Percentiles rank a stretch among this genome's conserved stretches.
phyloP scores from a whole-genome alignment of 1,284 basidiomycete genomes.

The Tylopilus sp. region DNA sequence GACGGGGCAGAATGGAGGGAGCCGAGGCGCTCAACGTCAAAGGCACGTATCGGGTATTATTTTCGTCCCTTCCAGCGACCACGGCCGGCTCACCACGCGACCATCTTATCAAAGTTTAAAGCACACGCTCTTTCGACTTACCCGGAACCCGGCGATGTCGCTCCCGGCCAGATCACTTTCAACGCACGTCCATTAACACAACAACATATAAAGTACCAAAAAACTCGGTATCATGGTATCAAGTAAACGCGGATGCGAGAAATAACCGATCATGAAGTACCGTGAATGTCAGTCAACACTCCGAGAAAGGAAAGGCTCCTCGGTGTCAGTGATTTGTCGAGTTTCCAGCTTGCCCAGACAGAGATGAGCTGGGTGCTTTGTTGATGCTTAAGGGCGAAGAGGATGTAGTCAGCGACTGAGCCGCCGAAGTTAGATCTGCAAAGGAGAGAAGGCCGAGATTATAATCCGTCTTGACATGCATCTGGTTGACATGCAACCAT shows the following conservation, averaged over 20 bases:
- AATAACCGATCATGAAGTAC: background rate
- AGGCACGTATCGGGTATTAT: conserved; percentile 1
- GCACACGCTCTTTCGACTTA: background rate
- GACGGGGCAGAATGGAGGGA: conserved; percentile 7
- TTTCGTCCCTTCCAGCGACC: conserved; percentile 4
- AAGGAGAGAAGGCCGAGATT: conserved; percentile 18
- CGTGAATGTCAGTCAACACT: too few relatives aligned
- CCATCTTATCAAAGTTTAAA: background rate
- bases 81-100: background rate
- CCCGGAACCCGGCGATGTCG: conserved; percentile 3
- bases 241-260: background rate
- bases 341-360: conserved; percentile 7
- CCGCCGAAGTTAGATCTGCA: conserved; percentile 19
- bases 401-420: conserved; percentile 13
- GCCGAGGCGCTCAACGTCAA: background rate
- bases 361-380: background rate
- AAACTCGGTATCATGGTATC: conserved; percentile 11
- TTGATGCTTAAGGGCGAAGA: background rate
- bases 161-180: background rate
- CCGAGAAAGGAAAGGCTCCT: background rate
- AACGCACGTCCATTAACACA: background rate
- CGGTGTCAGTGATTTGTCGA: conserved; percentile 3
- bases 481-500: conserved; percentile 53
- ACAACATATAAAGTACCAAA: background rate
- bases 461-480: conserved; percentile 46